Evolutionary conservation across 257 asterid species (phyloP), one percentile per base, ranked within the genome.

Genomic region (Catharanthus roseus): DNA sequence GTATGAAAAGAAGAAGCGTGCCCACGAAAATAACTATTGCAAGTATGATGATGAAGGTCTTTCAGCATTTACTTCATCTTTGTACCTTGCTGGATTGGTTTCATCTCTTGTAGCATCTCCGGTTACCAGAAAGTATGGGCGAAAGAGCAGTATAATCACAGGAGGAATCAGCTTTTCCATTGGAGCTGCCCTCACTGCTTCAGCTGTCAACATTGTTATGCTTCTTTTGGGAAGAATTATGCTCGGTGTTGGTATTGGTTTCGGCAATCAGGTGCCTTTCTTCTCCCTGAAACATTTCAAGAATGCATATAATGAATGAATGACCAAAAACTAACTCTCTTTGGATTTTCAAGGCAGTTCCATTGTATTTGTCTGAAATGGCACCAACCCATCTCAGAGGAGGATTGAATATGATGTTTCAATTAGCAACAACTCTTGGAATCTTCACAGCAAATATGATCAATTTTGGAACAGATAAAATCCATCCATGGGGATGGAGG

Each of bases 161-260:
- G 97, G 97, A 11, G 97, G 96, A 69, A 24, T 83, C 13, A 84
- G 93, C 67, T 91, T 91, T 76, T 47, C 85, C 16, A 36, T 88
- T 2, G 97, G 97, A 69, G 95, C 97, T 16, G 42, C 90, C 73
- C 80, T 91, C 0, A 81, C 88, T 50, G 93, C 96, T 3, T 75
- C 92, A 0, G 90, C 96, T 2, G 68, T 76, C 26, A 88, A 91
- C 75, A 81, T 92, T 2, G 53, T 47, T 44, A 92, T 92, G 98
- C 96, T 92, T 79, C 78, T 88, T 57, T 60, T 88, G 23, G 98
- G 98, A 50, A 78, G 98, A 41, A 83, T 89, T 65, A 85, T 92
- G 98, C 92, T 92, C 18, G 96, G 98, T 2, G 66, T 92, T 19
- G 98, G 98, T 64, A 89, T 92, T 67, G 98, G 98, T 65, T 92